Base-by-base conservation (phyloP, 257 asterid genomes). In the Solanum infundibuliforme region DNA sequence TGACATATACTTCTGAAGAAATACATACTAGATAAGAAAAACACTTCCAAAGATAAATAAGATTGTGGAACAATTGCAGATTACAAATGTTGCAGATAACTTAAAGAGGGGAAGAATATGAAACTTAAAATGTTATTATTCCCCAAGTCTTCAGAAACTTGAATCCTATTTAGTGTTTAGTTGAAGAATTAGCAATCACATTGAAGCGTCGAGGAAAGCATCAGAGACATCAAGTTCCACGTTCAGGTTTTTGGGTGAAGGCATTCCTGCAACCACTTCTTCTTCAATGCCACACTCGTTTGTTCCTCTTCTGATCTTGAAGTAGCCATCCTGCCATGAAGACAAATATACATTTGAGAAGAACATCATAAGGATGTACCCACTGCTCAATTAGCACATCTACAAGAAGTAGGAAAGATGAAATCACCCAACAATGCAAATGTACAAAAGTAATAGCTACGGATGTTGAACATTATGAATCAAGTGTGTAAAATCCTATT, bases 231-330 rank as follows among this genome's bases (percentile, higher is more conserved):
- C 89, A 55, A 88, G 66, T 85, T 89, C 79, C 36, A 43, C 34
- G 35, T 93, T 89, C 92, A 96, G 60, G 89, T 93, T 94, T 89
- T 39, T 94, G 6, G 96, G 1, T 16, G 99, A 97, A 86, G 99
- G 98, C 84, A 91, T 46, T 87, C 99, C 99, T 8, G 98, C 98
- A 46, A 92, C 94, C 4, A 91, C 98, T 2, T 90, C 96, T 85
- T 88, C 96, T 90, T 97, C 99, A 46, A 97, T 97, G 87, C 96
- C 99, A 88, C 99, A 97, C 88, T 97, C 99, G 46, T 97, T 95
- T 75, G 98, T 93, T 87, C 98, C 99, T 90, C 98, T 91, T 86
- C 90, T 90, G 89, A 97, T 95, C 95, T 83, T 95, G 94, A 97
- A 97, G 93, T 93, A 95, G 86, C 99, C 99, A 76, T 97, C 94